Base-by-base conservation (phyloP, 495 filamentous ascomycete species). In the Hypoxylon lienhwacheense region DNA sequence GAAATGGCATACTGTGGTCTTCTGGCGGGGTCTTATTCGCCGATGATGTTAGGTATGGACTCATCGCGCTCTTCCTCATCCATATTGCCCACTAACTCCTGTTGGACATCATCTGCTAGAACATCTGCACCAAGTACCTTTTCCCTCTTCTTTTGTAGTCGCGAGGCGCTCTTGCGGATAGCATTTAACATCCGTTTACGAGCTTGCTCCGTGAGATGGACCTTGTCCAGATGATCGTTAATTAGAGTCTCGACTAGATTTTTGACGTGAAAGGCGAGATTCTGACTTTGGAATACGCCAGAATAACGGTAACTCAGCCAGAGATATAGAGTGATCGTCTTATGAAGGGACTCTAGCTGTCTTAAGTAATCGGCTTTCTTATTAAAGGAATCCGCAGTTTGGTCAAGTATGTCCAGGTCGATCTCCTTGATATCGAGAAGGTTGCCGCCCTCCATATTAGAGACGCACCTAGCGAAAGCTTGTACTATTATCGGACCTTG, bases 251-350 rank as follows among this genome's bases (percentile, higher is more conserved):
- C 91, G 11, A 90, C 85, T 37, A 95, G 53, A 14, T 69, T 65
- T 68, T 97, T 97, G 26, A 89, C 81, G 68, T 96, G 85, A 42
- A 86, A 81, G 1, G 89, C 90, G 16, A 96, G 80, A 20, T 76
- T 76, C 53, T 90, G 82, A 53, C 86, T 88, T 7, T 77, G 80
- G 66, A 97, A 96, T 7, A 96, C 78, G 41, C 91, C 89, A 7
- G 85, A 77, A 64, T 80, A 85, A 8, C 82, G 82, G 65, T 83
- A 85, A 37, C 77, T 81, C 66, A 97, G 76, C 93, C 93, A 98
- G 5, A 91, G 75, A 60, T 96, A 98, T 14, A 92, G 69, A 14
- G 92, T 86, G 24, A 97, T 69, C 11, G 81, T 74, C 64, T 88
- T 90, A 71, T 98, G 95, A 16, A 97, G 72, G 12, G 57, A 62